Evolutionary conservation across 345 rosid genomes (phyloP), one percentile per base, ranked within the genome.

Genomic region (Lepidium africanum): DNA sequence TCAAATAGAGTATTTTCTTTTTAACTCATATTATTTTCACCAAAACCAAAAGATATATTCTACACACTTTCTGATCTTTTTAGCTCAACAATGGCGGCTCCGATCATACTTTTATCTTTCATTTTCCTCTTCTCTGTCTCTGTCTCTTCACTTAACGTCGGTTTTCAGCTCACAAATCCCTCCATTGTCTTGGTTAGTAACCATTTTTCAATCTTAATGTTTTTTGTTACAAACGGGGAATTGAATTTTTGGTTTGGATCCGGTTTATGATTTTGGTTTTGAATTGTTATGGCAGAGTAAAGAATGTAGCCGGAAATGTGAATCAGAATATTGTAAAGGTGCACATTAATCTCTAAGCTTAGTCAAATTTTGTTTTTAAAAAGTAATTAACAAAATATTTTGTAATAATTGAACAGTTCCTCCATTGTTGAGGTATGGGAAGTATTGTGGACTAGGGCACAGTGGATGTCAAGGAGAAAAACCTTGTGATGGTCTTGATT

Each of bases 401-500:
- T 2, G 3, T 57, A 21, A 58, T 25, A 37, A 21, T 17, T 65
- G 23, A 9, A 54, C 78, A 87, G 97, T 89, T 74, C 97, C 99
- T 6, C 97, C 96, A 49, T 78, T 94, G 23, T 47, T 91, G 76
- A 86, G 99, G 71, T 91, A 94, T 72, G 97, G 95, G 0, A 94
- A 94, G 84, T 91, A 89, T 25, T 94, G 97, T 39, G 96, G 99
- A 48, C 78, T 91, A 4, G 37, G 89, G 6, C 91, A 87, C 76
- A 89, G 89, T 60, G 96, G 96, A 67, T 94, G 97, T 73, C 90
- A 93, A 1, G 96, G 97, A 12, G 95, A 89, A 71, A 91, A 45
- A 67, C 97, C 96, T 9, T 94, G 99, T 33, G 96, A 94, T 60
- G 96, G 89, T 16, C 99, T 94, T 23, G 99, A 94, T 63, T 82